Base-by-base conservation (phyloP, 768 basidiomycete genomes). In the Chiua virens region DNA sequence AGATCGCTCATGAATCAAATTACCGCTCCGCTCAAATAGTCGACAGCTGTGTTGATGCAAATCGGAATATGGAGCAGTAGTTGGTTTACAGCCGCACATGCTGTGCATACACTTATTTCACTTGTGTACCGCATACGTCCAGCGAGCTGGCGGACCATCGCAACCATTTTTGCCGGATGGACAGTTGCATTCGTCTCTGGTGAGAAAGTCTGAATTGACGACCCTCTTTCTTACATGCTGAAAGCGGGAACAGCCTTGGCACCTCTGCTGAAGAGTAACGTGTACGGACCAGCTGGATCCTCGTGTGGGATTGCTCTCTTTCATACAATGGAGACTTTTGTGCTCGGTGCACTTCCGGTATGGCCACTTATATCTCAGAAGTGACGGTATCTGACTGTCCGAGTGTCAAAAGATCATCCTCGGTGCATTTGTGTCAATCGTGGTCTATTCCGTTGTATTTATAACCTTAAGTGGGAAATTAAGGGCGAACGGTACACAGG, bases 41-140 rank as follows among this genome's bases (percentile, higher is more conserved):
- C 23, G 37, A 37, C 49, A 88, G 86, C 76, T 35, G 62, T 74
- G 43, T 56, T 88, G 32, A 80, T 77, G 74, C 81, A 87, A 59
- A 71, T 85, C 21, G 86, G 82, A 21, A 79, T 82, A 55, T 79
- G 81, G 65, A 72, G 79, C 2, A 76, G 75, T 15, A 81, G 80
- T 17, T 87, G 79, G 69, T 91, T 89, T 65, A 85, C 80, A 3
- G 73, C 78, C 10, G 73, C 76, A 6, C 83, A 87, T 56, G 82
- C 83, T 1, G 58, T 87, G 10, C 87, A 90, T 64, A 81, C 83
- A 0, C 86, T 88, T 72, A 78, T 74, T 55, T 81, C 86, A 15
- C 72, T 89, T 35, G 81, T 85, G 14, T 69, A 89, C 47, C 75
- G 74, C 39, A 72, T 73, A 53, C 77, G 77, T 32, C 80, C 82